A percentile compares a stretch with the other conserved stretches of the same genome.
Evolutionary conservation across 2,329 filamentous ascomycete species (phyloP).

Genomic region (Cordyceps cateniannulata): DNA sequence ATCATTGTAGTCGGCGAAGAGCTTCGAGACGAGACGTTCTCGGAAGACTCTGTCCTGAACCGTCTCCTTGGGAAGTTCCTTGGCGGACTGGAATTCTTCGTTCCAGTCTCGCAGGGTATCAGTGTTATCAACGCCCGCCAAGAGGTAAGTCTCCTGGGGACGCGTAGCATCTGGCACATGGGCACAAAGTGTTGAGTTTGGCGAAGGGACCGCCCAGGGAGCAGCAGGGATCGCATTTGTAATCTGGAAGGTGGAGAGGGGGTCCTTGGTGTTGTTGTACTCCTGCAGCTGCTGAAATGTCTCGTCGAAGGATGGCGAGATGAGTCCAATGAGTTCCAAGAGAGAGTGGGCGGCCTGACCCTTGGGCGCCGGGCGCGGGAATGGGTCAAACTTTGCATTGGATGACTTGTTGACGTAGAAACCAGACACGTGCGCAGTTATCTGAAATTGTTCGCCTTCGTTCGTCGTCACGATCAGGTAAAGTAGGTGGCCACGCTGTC

Average conservation of each 20-base stretch:
- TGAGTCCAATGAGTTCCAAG: conserved; percentile 65
- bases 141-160: conserved; percentile 86
- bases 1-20: conserved; percentile 97
- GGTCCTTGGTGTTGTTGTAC: conserved; percentile 77
- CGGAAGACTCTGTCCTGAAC: conserved; percentile 95
- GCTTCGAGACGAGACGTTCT: conserved; percentile 86
- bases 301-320: conserved; percentile 77
- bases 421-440: conserved; percentile 87
- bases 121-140: conserved; percentile 85
- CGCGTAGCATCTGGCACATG: conserved; percentile 82
- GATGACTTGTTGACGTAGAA: conserved; percentile 98
- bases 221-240: conserved; percentile 89
- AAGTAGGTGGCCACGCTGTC: conserved; percentile 85
- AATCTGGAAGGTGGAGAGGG: conserved; percentile 88
- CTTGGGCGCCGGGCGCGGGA: conserved; percentile 72
- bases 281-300: conserved; percentile 76
- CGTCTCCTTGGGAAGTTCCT: conserved; percentile 86
- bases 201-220: conserved; percentile 79
- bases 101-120: conserved; percentile 98
- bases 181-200: conserved; percentile 54
- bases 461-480: conserved; percentile 86
- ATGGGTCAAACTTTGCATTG: conserved; percentile 90
- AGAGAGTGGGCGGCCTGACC: conserved; percentile 77
- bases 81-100: conserved; percentile 95
- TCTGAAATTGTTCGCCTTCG: conserved; percentile 89